phyloP scores from a whole-genome alignment of 495 filamentous ascomycete species.

The Penicillium cataractarum region DNA sequence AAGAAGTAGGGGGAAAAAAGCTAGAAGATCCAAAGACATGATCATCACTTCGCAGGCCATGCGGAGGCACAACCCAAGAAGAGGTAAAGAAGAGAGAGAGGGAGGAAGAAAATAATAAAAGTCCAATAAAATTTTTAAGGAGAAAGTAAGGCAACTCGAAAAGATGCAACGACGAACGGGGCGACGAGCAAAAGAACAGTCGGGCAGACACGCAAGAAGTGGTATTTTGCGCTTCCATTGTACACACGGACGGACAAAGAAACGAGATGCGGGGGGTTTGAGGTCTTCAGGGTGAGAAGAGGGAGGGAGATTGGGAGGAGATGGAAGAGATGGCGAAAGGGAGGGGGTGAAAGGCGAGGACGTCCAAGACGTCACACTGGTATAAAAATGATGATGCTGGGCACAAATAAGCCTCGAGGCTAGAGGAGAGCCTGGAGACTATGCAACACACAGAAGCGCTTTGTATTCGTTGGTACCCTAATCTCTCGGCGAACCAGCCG shows the following conservation, averaged over 20 bases:
- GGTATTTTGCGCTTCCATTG: conserved; percentile 56
- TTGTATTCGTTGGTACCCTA: neutral
- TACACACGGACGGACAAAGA: conserved; percentile 37
- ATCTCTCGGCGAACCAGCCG: neutral
- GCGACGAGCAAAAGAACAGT: conserved; percentile 9
- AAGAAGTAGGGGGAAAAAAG: conserved; percentile 16
- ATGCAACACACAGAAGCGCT: neutral
- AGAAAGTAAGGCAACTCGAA: conserved; percentile 31
- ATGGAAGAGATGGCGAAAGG: conserved; percentile 5
- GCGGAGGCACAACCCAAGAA: conserved; percentile 22
- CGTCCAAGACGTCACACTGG: neutral
- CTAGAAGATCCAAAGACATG: conserved; percentile 17
- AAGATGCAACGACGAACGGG: conserved; percentile 20
- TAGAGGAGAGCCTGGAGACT: neutral
- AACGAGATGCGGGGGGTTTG: conserved; percentile 15
- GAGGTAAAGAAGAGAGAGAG: conserved; percentile 18
- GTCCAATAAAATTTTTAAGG: conserved; percentile 28
- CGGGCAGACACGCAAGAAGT: conserved; percentile 38
- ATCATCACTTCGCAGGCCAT: conserved; percentile 28
- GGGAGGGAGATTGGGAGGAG: conserved; percentile 1
- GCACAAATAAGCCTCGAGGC: neutral
- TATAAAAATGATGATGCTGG: neutral
- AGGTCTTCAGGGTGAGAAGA: conserved; percentile 1
- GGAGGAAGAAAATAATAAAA: conserved; percentile 11
- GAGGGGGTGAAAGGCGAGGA: neutral